phyloP scores from a whole-genome alignment of 1,284 basidiomycete genomes.

The Rhodofomes roseus region DNA sequence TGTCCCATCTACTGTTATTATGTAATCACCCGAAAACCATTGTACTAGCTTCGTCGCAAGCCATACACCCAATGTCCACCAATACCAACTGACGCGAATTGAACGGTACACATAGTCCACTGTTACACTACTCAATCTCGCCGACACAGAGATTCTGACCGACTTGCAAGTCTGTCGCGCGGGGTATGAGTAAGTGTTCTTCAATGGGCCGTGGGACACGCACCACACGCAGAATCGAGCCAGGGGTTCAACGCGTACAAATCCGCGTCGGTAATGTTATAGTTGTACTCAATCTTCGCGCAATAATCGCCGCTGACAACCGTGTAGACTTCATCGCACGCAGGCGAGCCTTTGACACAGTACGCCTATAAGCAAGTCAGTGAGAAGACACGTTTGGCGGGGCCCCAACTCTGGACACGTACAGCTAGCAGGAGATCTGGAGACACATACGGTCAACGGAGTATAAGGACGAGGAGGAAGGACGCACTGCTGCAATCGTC shows the following conservation, averaged over 20 bases:
- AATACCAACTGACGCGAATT: too few relatives aligned
- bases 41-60: too few relatives aligned
- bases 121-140: neutral
- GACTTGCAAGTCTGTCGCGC: neutral
- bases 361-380: neutral
- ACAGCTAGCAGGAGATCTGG: neutral
- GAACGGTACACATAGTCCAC: too few relatives aligned
- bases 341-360: neutral
- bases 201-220: neutral
- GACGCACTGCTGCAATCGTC: neutral
- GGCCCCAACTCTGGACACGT: neutral
- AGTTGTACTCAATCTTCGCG: neutral
- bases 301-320: neutral
- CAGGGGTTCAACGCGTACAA: neutral
- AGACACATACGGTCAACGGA: neutral
- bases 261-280: neutral
- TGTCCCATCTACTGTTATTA: too few relatives aligned
- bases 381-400: neutral
- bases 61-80: too few relatives aligned
- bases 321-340: neutral
- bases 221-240: neutral
- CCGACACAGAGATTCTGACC: neutral
- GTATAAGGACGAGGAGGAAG: neutral
- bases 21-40: too few relatives aligned
- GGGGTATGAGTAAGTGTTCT: neutral